phyloP scores from a whole-genome alignment of 352 stramenopile species.

The Phytophthora megakarya region DNA sequence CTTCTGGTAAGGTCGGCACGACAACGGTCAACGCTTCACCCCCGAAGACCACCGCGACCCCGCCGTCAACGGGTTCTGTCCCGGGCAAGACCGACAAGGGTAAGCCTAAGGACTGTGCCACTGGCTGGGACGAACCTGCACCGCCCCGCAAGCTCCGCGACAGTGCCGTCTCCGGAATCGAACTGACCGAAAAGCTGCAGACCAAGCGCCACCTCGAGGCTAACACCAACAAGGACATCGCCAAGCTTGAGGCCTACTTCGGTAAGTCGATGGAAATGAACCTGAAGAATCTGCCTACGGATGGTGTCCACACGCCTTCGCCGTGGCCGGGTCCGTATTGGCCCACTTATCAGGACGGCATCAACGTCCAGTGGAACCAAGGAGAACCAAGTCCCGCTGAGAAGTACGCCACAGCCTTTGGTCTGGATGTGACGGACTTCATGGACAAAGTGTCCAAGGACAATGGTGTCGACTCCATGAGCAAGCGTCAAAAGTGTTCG shows the following conservation, averaged over 20 bases:
- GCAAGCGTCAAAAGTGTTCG: constrained; percentile 19
- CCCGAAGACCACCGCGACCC: too few relatives aligned
- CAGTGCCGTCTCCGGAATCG: too few relatives aligned
- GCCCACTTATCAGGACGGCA: constrained; percentile 59
- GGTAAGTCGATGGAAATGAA: constrained; percentile 28
- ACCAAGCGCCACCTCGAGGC: constrained; percentile 13
- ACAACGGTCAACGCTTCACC: too few relatives aligned
- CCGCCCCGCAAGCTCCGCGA: constrained; percentile 4
- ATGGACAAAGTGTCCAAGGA: constrained; percentile 39
- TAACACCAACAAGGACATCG: constrained; percentile 25
- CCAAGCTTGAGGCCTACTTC: constrained; percentile 33
- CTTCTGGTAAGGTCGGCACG: too few relatives aligned
- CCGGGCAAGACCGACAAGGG: not conserved
- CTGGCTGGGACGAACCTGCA: constrained; percentile 20
- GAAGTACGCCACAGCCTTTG: constrained; percentile 58
- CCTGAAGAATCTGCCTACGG: constrained; percentile 25
- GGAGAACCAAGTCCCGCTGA: constrained; percentile 28
- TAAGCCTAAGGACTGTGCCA: constrained; percentile 24
- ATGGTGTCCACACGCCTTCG: constrained; percentile 17
- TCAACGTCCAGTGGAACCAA: constrained; percentile 44
- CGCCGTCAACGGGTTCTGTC: not conserved
- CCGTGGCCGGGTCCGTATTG: constrained; percentile 64
- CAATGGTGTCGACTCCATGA: constrained; percentile 32
- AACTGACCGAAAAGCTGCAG: constrained; percentile 19
- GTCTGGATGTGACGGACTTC: constrained; percentile 29